A percentile compares a stretch with the other conserved stretches of the same genome.
phyloP scores from a whole-genome alignment of 768 basidiomycete genomes.

The Phaeolepiota aurea region DNA sequence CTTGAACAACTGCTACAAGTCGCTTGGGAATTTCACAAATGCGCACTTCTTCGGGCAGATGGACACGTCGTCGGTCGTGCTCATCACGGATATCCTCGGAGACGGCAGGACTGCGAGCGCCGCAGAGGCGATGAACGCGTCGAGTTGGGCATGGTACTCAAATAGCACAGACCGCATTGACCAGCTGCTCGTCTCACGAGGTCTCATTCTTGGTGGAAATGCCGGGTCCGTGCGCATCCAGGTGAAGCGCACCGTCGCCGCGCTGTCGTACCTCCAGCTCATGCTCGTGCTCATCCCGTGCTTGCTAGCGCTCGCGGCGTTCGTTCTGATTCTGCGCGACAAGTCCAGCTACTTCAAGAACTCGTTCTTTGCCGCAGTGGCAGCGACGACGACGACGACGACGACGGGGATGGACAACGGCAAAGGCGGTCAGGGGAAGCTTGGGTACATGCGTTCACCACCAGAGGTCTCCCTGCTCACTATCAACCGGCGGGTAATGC shows the following conservation, averaged over 20 bases:
- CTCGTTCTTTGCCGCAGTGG: slow-evolving; percentile 8
- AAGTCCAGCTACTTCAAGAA: slow-evolving; percentile 5
- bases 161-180: slow-evolving; percentile 3
- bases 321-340: slow-evolving; percentile 3
- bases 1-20: slow-evolving; percentile 4
- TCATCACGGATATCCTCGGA: slow-evolving; percentile 6
- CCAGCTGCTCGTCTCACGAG: slow-evolving; percentile 6
- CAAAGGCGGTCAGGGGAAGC: slow-evolving; percentile 1
- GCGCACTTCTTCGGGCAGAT: slow-evolving; percentile 5
- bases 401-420: slow-evolving; percentile 5
- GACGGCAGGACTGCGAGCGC: slow-evolving; percentile 5
- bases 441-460: slow-evolving; percentile 7
- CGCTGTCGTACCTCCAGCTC: slow-evolving; percentile 8
- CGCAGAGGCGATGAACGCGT: slow-evolving; percentile 1
- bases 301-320: slow-evolving; percentile 2
- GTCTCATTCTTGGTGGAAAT: slow-evolving; percentile 5
- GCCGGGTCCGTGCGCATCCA: neutral
- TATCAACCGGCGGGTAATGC: slow-evolving; percentile 4
- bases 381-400: no score
- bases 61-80: slow-evolving; percentile 5
- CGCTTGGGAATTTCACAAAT: neutral
- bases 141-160: slow-evolving; percentile 4
- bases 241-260: slow-evolving; percentile 3
- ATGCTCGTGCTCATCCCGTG: slow-evolving; percentile 4
- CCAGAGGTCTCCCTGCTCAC: slow-evolving; percentile 4